Base-by-base conservation (phyloP, 2,329 filamentous ascomycete species). In the Neofusicoccum ribis region DNA sequence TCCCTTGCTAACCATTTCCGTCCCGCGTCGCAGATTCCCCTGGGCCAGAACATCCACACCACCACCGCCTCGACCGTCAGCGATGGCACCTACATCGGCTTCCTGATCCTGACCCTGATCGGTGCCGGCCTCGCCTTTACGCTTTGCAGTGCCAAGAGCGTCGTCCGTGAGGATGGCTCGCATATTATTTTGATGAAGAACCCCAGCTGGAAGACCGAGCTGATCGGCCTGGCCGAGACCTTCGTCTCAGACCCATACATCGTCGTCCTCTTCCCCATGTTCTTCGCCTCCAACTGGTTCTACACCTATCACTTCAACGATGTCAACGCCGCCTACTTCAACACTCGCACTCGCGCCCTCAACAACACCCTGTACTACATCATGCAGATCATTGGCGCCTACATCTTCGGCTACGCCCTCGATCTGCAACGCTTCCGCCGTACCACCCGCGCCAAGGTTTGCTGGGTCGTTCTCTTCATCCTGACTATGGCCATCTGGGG, bases 131-230 rank as follows among this genome's bases (percentile, higher is more conserved):
- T 96, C 1, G 86, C 90, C 36, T 87, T 91, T 72, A 81, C 84
- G 46, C 84, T 96, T 3, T 87, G 87, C 72, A 87, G 95, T 72
- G 90, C 91, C 43, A 85, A 85, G 70, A 85, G 87, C 64, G 86
- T 97, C 68, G 81, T 91, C 69, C 91, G 93, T 67, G 82, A 85
- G 43, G 92, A 97, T 74, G 91, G 92, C 66, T 90, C 90, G 65
- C 80, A 87, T 66, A 88, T 96, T 73, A 92, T 96, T 68, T 79
- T 93, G 68, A 96, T 94, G 90, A 94, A 95, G 82, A 91, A 96
- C 78, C 93, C 93, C 3, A 91, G 90, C 60, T 96, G 91, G 91
- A 86, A 87, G 72, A 89, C 90, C 3, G 93, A 97, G 79, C 78
- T 96, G 67, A 68, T 85, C 17, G 93, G 93, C 64, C 86, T 97